Conservation (phyloP, 495 filamentous ascomycete genomes). For the Neurospora pannonica region DNA sequence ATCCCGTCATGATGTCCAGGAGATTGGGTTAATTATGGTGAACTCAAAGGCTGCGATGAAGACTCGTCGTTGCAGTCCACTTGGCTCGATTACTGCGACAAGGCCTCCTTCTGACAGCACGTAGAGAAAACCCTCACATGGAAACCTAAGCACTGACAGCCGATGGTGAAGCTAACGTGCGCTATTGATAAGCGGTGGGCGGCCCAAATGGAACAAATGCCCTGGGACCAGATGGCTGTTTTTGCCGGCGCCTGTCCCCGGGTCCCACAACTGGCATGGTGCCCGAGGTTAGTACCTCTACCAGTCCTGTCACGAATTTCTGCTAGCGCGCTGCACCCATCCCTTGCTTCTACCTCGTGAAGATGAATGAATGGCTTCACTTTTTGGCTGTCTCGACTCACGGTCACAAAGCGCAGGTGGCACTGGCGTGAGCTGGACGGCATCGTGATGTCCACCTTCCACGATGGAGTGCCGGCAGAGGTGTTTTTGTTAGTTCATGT, state of each 20-base stretch:
- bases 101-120: not conserved
- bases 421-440: not conserved
- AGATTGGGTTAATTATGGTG: not conserved
- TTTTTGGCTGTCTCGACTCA: not conserved
- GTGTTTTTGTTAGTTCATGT: not conserved
- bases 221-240: not conserved
- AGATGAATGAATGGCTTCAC: not conserved
- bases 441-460: not conserved
- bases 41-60: not conserved
- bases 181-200: constrained; percentile 19
- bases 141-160: not conserved
- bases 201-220: constrained; percentile 1
- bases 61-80: not conserved
- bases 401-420: not conserved
- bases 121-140: not conserved
- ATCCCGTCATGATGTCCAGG: not conserved
- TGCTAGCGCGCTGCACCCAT: constrained; percentile 26
- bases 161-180: not conserved
- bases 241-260: constrained; percentile 7
- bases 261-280: constrained; percentile 16
- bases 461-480: not conserved
- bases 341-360: constrained; percentile 20
- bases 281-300: constrained; percentile 4
- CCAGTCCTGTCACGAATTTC: constrained; percentile 20
- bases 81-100: not conserved